Conservation (phyloP, 2,329 filamentous ascomycete species). For the Cordyceps tenuipes region DNA sequence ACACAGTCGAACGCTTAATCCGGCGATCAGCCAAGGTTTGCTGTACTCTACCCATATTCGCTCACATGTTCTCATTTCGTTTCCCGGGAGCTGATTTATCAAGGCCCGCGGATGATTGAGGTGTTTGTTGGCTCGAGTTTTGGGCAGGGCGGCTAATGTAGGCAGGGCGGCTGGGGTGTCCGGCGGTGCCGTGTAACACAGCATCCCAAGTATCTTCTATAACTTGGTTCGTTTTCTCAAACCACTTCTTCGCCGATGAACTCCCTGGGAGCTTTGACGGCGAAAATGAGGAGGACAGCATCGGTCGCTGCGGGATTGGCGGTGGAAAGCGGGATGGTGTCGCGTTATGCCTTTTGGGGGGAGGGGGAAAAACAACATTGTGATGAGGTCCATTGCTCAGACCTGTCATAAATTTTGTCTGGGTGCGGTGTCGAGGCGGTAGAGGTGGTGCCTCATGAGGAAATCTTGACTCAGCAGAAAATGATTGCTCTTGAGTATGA, state of each 20-base stretch:
- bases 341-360: constrained; percentile 2
- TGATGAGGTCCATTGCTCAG: neutral
- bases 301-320: neutral
- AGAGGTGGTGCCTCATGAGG: neutral
- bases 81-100: neutral
- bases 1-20: no score
- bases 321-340: neutral
- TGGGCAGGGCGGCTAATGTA: neutral
- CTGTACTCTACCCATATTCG: no score
- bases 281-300: neutral
- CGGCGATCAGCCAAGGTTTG: no score
- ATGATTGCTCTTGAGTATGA: neutral
- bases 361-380: neutral
- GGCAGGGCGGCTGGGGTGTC: neutral
- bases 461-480: neutral
- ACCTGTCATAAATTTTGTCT: neutral
- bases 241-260: constrained; percentile 26
- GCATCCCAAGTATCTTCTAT: constrained; percentile 26
- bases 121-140: neutral
- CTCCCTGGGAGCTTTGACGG: constrained; percentile 23
- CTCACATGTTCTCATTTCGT: neutral
- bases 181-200: constrained; percentile 18
- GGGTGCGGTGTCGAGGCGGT: neutral
- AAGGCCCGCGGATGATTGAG: neutral
- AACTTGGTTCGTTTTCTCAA: constrained; percentile 27